Evolutionary conservation across 2,329 filamentous ascomycete genomes (phyloP), one percentile per base, ranked within the genome.

Genomic region (Ophiocordyceps australis): DNA sequence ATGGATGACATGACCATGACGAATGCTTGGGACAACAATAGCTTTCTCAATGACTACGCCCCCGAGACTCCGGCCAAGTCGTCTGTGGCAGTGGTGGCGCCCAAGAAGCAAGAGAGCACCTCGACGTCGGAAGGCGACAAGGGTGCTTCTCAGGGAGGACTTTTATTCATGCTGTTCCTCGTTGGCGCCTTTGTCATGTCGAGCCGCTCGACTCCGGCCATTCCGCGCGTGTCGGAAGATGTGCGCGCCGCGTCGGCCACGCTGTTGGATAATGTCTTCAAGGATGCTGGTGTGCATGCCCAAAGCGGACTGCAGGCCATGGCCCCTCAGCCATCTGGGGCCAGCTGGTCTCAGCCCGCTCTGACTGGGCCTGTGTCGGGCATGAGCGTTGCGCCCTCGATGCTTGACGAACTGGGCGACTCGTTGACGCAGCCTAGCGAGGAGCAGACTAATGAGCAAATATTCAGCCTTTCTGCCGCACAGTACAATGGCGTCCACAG

Each of bases 131-230:
- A 70, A 22, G 47, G 52, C 31, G 69, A 76, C 34, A 74, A 74
- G 55, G 57, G 67, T 31, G 65, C 74, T 32, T 74, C 81, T 38
- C 79, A 85, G 41, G 80, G 82, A 26, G 70, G 81, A 41, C 56
- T 95, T 41, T 64, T 95, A 49, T 76, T 86, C 52, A 92, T 94
- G 82, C 78, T 94, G 38, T 78, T 98, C 45, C 76, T 98, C 28
- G 85, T 93, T 36, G 89, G 89, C 45, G 89, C 89, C 27, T 93
- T 94, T 46, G 83, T 95, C 39, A 77, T 89, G 33, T 94, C 86
- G 17, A 91, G 85, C 54, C 72, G 72, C 38, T 68, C 72, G 23
- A 62, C 74, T 13, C 69, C 74, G 20, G 69, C 71, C 37, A 74
- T 91, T 38, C 78, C 79, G 26, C 68, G 68, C 29, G 75, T 86